Evolutionary conservation across 192 early-diverging fungal species (phyloP).

Genomic region (Coemansia sp.): DNA sequence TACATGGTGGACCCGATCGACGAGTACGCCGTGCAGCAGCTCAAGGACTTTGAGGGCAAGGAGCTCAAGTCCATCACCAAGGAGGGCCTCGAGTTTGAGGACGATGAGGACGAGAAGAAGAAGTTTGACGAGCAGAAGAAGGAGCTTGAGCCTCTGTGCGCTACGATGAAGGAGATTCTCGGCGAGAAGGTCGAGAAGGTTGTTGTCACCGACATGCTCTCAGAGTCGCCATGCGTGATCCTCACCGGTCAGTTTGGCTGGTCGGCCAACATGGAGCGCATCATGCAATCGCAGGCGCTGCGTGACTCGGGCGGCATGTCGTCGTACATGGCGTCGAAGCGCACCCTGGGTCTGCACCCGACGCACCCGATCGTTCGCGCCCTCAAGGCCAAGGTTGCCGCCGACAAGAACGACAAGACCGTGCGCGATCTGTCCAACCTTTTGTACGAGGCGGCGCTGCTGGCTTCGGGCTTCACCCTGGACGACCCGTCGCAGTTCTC

Average conservation of each 20-base stretch:
- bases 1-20: conserved; percentile 99
- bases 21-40: conserved; percentile 97
- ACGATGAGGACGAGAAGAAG: conserved; percentile 98
- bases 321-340: conserved; percentile 99
- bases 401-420: conserved; percentile 98
- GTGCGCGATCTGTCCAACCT: conserved; percentile 95
- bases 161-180: conserved; percentile 96
- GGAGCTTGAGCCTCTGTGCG: conserved; percentile 88
- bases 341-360: conserved; percentile 98
- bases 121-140: conserved; percentile 90
- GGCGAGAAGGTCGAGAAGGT: conserved; percentile 98
- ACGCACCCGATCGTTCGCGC: conserved; percentile 92
- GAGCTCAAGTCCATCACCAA: conserved; percentile 97
- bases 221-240: conserved; percentile 97
- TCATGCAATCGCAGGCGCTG: conserved; percentile 99
- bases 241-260: conserved; percentile 99
- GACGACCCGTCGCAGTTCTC: conserved; percentile 94
- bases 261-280: conserved; percentile 99
- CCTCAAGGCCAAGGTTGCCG: conserved; percentile 87
- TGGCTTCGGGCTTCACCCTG: conserved; percentile 96
- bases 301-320: conserved; percentile 98
- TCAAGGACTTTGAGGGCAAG: conserved; percentile 99
- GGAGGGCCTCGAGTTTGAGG: conserved; percentile 98
- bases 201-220: conserved; percentile 91
- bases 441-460: conserved; percentile 92